Base-by-base conservation (phyloP, 2,329 filamentous ascomycete genomes). In the Penicillium janthinellum region DNA sequence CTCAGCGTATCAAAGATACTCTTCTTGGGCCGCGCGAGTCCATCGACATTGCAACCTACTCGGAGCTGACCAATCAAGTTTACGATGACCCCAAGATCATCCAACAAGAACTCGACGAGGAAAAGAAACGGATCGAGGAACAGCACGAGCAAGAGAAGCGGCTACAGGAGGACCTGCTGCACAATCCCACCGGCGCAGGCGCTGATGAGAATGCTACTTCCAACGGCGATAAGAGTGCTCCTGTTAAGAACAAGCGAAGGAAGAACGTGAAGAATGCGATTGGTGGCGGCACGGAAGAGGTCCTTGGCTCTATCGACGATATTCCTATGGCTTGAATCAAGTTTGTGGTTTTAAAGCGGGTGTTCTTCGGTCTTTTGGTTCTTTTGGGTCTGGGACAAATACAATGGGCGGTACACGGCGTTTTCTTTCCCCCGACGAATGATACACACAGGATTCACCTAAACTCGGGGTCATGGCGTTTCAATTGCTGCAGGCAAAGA, bases 1-100 rank as follows among this genome's bases (percentile, higher is more conserved):
- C 84, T 0, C 74, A 79, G 15, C 73, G 81, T 15, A 81, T 89
- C 41, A 83, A 82, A 56, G 74, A 78, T 5, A 82, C 82, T 1
- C 73, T 88, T 3, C 69, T 79, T 12, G 79, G 79, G 0, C 78
- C 79, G 3, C 73, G 75, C 15, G 77, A 82, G 59, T 60, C 69
- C 3, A 76, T 82, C 28, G 75, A 79, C 63, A 71, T 82, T 48
- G 73, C 71, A 12, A 75, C 77, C 17, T 81, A 79, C 56, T 78
- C 78, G 1, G 73, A 77, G 59, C 74, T 81, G 76, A 79, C 79
- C 10, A 80, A 81, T 58, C 77, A 74, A 3, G 70, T 75, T 10
- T 79, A 75, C 47, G 77, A 78, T 54, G 76, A 79, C 55, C 76
- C 76, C 34, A 74, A 68, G 53, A 38, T 73, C 5, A 74, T 79